Conservation (phyloP, 495 filamentous ascomycete genomes). For the Neurospora sp. region DNA sequence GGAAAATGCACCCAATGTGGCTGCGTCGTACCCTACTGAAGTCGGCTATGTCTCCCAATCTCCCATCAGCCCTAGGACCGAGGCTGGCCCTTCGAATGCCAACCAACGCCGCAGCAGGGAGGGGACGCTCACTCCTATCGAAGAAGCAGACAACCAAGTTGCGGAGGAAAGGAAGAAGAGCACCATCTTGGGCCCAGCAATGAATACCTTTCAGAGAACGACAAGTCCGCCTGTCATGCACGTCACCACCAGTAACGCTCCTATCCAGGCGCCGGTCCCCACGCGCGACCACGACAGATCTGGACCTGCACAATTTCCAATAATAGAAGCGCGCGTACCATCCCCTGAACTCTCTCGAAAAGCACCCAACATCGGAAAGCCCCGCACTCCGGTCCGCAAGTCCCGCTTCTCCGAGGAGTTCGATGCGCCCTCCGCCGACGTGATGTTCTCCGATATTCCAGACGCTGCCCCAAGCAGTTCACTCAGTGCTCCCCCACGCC, state of each 20-base stretch:
- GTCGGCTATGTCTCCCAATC: not conserved
- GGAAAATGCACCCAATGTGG: not conserved
- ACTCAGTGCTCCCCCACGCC: not conserved
- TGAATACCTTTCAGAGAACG: not conserved
- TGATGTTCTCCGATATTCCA: not conserved
- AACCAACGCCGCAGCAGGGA: not conserved
- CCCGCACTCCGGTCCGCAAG: not conserved
- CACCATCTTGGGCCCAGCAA: not conserved
- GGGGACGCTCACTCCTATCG: not conserved
- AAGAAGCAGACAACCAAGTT: not conserved
- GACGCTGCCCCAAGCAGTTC: not conserved
- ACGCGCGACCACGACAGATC: not conserved
- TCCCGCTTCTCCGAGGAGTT: not conserved
- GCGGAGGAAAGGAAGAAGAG: not conserved
- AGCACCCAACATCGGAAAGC: not conserved
- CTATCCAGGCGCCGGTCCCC: not conserved
- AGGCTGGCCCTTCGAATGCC: not conserved
- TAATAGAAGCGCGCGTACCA: not conserved
- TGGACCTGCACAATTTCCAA: not conserved
- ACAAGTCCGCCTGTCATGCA: not conserved
- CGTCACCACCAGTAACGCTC: not conserved
- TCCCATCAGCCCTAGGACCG: not conserved
- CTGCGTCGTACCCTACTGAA: conserved; percentile 8
- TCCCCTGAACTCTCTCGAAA: not conserved
- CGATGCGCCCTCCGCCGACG: not conserved